Evolutionary conservation across 2,329 filamentous ascomycete species (phyloP).

Genomic region (Aureobasidium sp.): DNA sequence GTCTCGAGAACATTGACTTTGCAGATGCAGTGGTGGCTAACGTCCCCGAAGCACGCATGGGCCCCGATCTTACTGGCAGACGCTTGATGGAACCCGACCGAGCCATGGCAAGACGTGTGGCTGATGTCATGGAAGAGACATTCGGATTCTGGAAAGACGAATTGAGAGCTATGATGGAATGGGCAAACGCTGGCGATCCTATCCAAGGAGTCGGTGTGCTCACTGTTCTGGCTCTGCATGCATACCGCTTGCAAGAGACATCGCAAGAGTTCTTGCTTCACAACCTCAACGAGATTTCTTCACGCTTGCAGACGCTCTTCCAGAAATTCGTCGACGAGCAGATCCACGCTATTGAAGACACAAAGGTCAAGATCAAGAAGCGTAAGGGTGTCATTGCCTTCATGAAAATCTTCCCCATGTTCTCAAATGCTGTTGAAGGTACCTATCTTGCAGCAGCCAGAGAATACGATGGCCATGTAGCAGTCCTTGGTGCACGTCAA

Average conservation of each 20-base stretch:
- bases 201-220: constrained; percentile 89
- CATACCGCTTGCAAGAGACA: constrained; percentile 73
- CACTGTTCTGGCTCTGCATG: constrained; percentile 70
- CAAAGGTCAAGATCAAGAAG: constrained; percentile 98
- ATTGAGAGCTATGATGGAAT: constrained; percentile 72
- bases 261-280: constrained; percentile 88
- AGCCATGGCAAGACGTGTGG: constrained; percentile 73
- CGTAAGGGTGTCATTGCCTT: constrained; percentile 94
- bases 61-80: constrained; percentile 61
- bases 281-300: constrained; percentile 64
- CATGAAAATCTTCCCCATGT: constrained; percentile 86
- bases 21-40: constrained; percentile 65
- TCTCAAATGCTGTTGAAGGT: constrained; percentile 75
- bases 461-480: constrained; percentile 43
- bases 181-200: constrained; percentile 73
- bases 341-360: constrained; percentile 91
- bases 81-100: constrained; percentile 84
- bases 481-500: constrained; percentile 56
- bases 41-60: constrained; percentile 60
- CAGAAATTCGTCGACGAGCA: constrained; percentile 90
- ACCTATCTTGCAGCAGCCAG: constrained; percentile 54
- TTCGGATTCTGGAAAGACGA: constrained; percentile 77
- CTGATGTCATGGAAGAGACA: constrained; percentile 82
- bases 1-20: constrained; percentile 74
- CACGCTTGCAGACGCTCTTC: constrained; percentile 67